Base-by-base conservation (phyloP, 2,329 filamentous ascomycete species). In the Biscogniauxia sp. region DNA sequence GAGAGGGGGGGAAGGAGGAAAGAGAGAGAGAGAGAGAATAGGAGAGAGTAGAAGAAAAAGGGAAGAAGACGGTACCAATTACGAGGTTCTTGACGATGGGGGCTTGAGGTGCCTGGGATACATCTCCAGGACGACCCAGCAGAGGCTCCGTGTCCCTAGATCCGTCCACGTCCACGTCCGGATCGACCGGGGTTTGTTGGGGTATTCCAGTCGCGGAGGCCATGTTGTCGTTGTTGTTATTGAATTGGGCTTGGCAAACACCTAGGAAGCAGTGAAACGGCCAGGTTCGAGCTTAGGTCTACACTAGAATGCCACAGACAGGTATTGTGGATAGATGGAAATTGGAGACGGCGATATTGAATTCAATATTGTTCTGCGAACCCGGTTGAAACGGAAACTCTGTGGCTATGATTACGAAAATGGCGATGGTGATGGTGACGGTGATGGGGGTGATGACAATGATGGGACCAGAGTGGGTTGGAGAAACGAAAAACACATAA, bases 91-190 rank as follows among this genome's bases (percentile, higher is more conserved):
- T 80, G 63, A 85, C 79, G 57, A 96, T 81, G 23, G 86, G 80
- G 61, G 85, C 82, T 17, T 83, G 82, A 45, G 88, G 83, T 61
- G 79, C 78, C 78, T 96, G 92, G 54, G 86, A 84, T 9, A 86
- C 91, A 77, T 93, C 91, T 53, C 91, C 91, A 51, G 87, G 82
- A 55, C 82, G 79, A 57, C 89, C 90, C 32, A 94, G 80, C 57
- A 94, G 79, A 65, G 90, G 91, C 70, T 91, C 87, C 56, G 88
- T 82, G 70, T 92, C 89, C 51, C 62, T 71, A 57, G 71, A 72
- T 58, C 69, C 73, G 54, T 68, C 67, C 60, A 73, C 23, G 23
- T 23, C 23, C 23, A 23, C 72, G 59, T 77, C 73, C 55, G 77
- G 75, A 64, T 77, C 75, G 53, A 62, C 67, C 70, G 70, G 70